Evolutionary conservation across 2,329 filamentous ascomycete species (phyloP).

Genomic region (Exophiala aquamarina): DNA sequence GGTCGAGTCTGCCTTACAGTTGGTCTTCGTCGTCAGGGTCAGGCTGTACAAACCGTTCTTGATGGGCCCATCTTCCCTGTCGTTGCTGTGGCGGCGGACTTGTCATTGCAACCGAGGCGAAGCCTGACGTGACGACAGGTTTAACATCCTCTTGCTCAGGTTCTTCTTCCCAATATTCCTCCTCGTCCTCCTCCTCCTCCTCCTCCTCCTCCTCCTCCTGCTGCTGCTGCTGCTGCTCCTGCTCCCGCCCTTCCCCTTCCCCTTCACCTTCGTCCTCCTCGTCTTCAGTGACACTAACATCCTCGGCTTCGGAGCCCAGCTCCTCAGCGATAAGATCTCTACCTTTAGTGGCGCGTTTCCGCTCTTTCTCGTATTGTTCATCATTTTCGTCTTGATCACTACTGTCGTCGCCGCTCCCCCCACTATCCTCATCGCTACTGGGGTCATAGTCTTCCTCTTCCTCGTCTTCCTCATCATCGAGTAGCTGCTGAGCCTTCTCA

Average conservation of each 20-base stretch:
- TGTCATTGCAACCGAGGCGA: neutral
- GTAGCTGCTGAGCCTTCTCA: constrained; percentile 57
- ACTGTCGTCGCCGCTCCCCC: constrained; percentile 45
- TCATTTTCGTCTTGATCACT: constrained; percentile 41
- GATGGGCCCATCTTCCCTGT: neutral
- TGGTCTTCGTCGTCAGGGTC: constrained; percentile 18
- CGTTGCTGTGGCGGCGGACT: neutral
- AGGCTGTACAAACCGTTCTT: neutral
- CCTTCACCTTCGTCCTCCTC: constrained; percentile 22
- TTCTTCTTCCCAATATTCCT: constrained; percentile 12
- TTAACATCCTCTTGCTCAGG: neutral
- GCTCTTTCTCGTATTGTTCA: constrained; percentile 30
- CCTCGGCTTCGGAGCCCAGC: constrained; percentile 45
- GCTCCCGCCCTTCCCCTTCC: constrained; percentile 15
- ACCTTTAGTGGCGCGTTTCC: constrained; percentile 32
- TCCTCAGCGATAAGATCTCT: constrained; percentile 42
- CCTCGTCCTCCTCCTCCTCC: constrained; percentile 11
- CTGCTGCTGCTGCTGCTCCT: constrained; percentile 11
- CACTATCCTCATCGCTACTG: constrained; percentile 49
- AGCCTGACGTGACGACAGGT: neutral
- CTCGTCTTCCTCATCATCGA: constrained; percentile 44
- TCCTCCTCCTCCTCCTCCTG: constrained; percentile 11
- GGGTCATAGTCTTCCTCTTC: constrained; percentile 54
- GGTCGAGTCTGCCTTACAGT: constrained; percentile 5
- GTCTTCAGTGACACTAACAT: constrained; percentile 31